Evolutionary conservation across 116 monocot genomes (phyloP).

Genomic region (Thalassia testudinum): DNA sequence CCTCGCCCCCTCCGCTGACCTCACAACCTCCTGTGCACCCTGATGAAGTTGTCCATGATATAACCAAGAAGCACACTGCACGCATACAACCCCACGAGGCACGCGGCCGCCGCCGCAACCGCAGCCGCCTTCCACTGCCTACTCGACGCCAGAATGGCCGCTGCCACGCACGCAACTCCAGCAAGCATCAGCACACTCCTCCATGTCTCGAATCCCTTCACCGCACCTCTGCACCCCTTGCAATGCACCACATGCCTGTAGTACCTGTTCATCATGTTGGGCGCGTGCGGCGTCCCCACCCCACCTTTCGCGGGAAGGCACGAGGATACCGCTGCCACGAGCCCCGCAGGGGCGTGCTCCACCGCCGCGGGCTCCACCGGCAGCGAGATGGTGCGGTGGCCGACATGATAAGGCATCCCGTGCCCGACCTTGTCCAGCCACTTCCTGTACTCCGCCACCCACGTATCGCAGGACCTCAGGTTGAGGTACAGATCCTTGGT

Average conservation of each 20-base stretch:
- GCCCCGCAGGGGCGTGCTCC: slow-evolving; percentile 34
- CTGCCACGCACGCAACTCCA: slow-evolving; percentile 8
- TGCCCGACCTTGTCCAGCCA: slow-evolving; percentile 55
- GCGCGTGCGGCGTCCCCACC: slow-evolving; percentile 12
- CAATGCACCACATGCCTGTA: slow-evolving; percentile 57
- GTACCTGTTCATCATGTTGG: slow-evolving; percentile 37
- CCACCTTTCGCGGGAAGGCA: slow-evolving; percentile 54
- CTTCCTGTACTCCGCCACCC: slow-evolving; percentile 57
- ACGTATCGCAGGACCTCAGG: slow-evolving; percentile 38
- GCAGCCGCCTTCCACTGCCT: slow-evolving; percentile 26
- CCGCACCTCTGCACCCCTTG: slow-evolving; percentile 26
- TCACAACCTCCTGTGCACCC: slow-evolving; percentile 33
- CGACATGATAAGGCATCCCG: slow-evolving; percentile 70
- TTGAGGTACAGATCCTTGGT: slow-evolving; percentile 39
- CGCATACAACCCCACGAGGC: slow-evolving; percentile 10
- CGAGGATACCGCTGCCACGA: slow-evolving; percentile 28
- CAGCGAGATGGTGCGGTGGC: slow-evolving; percentile 21
- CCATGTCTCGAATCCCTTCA: slow-evolving; percentile 18
- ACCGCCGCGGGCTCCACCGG: slow-evolving; percentile 33
- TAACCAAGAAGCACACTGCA: slow-evolving; percentile 11
- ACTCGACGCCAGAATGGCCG: slow-evolving; percentile 26
- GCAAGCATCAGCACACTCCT: slow-evolving; percentile 12
- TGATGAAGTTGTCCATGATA: slow-evolving; percentile 29
- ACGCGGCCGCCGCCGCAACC: slow-evolving; percentile 7
- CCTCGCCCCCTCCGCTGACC: too few species aligned